These are phyloP conservation scores for Pythium myriotylum DNA, from an alignment of 352 stramenopile genomes.

Conservation along the genomic window DNA sequence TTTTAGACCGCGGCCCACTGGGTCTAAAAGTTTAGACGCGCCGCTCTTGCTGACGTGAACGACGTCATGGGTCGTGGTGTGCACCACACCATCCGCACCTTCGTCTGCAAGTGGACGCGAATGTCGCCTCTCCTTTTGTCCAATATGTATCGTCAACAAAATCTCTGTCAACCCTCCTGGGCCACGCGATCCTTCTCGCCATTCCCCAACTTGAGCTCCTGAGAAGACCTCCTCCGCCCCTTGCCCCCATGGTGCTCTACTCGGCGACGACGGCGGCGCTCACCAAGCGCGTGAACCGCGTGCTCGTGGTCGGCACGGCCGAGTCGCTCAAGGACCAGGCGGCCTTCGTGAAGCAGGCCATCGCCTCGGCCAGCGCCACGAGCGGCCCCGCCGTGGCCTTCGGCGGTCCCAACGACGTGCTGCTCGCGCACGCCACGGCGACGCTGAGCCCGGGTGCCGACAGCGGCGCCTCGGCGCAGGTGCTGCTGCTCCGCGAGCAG, in stretches of 20 bases:
- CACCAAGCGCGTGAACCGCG: slow-evolving; percentile 45
- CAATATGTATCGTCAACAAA: too few species aligned
- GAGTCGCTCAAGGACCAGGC: slow-evolving; percentile 47
- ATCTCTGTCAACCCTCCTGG: too few species aligned
- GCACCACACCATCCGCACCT: slow-evolving; percentile 4
- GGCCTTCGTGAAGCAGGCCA: slow-evolving; percentile 44
- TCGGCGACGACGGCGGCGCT: slow-evolving; percentile 20
- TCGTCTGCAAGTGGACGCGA: slow-evolving; percentile 3
- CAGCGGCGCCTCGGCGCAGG: slow-evolving; percentile 44
- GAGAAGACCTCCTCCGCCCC: not conserved
- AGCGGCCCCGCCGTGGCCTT: slow-evolving; percentile 33
- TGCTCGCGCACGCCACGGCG: slow-evolving; percentile 55
- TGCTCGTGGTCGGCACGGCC: slow-evolving; percentile 52
- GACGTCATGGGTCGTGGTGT: not conserved
- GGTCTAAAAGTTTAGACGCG: not conserved
- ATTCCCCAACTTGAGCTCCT: slow-evolving; percentile 23
- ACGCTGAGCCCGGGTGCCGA: slow-evolving; percentile 44
- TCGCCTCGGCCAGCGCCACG: slow-evolving; percentile 26
- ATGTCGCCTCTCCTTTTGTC: slow-evolving; percentile 6
- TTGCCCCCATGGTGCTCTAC: slow-evolving; percentile 40
- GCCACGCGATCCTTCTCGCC: slow-evolving; percentile 7
- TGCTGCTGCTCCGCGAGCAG: slow-evolving; percentile 45
- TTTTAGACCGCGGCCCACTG: too few species aligned
- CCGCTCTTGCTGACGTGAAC: slow-evolving; percentile 10
- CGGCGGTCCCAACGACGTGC: slow-evolving; percentile 38